phyloP scores from a whole-genome alignment of 2,329 filamentous ascomycete species.

The Domatiomyces catenatus region DNA sequence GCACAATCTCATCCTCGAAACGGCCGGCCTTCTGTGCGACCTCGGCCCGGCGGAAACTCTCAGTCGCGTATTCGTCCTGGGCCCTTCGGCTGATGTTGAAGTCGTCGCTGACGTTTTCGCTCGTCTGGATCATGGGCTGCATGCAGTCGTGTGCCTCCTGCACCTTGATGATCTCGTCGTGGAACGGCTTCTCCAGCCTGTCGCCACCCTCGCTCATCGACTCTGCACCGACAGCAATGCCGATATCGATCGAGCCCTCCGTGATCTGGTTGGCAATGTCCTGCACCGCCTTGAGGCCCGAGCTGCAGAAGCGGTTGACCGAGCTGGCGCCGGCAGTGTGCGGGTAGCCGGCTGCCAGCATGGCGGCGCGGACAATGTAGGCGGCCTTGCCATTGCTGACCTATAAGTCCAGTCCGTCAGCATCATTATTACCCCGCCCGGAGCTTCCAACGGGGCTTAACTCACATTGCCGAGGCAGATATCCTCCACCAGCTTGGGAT shows the following conservation, averaged over 20 bases:
- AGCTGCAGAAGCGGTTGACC: slow-evolving; percentile 94
- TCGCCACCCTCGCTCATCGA: slow-evolving; percentile 67
- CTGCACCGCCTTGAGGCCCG: slow-evolving; percentile 85
- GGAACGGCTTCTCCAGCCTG: slow-evolving; percentile 55
- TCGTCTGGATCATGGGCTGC: slow-evolving; percentile 96
- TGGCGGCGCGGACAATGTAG: slow-evolving; percentile 78
- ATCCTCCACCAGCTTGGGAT: slow-evolving; percentile 71
- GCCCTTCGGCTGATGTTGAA: slow-evolving; percentile 66
- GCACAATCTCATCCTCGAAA: slow-evolving; percentile 88
- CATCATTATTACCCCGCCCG: not conserved
- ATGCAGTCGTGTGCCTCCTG: slow-evolving; percentile 74
- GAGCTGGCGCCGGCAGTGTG: slow-evolving; percentile 70
- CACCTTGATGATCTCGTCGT: slow-evolving; percentile 57
- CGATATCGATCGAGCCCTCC: slow-evolving; percentile 66
- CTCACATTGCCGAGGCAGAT: slow-evolving; percentile 82
- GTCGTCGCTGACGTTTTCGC: slow-evolving; percentile 85
- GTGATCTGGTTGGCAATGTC: slow-evolving; percentile 84
- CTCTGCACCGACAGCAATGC: slow-evolving; percentile 78
- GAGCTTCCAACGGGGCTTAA: slow-evolving; percentile 2
- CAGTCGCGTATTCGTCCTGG: slow-evolving; percentile 75
- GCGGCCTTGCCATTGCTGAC: slow-evolving; percentile 72
- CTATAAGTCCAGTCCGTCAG: slow-evolving; percentile 22
- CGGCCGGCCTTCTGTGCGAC: slow-evolving; percentile 75
- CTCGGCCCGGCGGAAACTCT: slow-evolving; percentile 79
- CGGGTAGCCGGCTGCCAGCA: slow-evolving; percentile 82